Evolutionary conservation across 2,329 filamentous ascomycete species (phyloP).

Genomic region (Aphanoascus verrucosus): DNA sequence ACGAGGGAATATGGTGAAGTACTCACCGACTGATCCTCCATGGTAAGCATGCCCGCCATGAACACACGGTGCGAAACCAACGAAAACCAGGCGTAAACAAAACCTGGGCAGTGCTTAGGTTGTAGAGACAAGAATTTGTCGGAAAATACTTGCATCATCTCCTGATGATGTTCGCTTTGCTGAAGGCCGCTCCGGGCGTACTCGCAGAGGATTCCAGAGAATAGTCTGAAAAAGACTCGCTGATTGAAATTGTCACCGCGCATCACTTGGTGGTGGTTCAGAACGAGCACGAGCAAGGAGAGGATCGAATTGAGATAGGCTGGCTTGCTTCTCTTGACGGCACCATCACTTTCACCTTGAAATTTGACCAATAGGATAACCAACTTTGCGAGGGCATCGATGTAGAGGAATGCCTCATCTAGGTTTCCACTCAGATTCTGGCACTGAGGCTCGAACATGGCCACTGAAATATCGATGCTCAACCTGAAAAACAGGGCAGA

Average conservation of each 20-base stretch:
- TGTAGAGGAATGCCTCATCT: conserved; percentile 50
- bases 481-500: conserved; percentile 68
- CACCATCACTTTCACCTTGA: conserved; percentile 51
- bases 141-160: conserved; percentile 62
- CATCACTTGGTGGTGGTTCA: conserved; percentile 76
- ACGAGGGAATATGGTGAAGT: neutral
- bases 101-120: conserved; percentile 67
- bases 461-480: conserved; percentile 68
- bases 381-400: conserved; percentile 75
- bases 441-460: conserved; percentile 62
- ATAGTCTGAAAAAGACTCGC: conserved; percentile 80
- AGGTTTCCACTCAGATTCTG: conserved; percentile 51
- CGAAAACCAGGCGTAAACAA: conserved; percentile 73
- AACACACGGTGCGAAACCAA: conserved; percentile 78
- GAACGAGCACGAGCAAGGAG: conserved; percentile 64
- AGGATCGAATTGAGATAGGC: conserved; percentile 68
- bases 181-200: conserved; percentile 51
- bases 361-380: conserved; percentile 65
- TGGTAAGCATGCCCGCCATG: conserved; percentile 62
- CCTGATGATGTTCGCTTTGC: conserved; percentile 50
- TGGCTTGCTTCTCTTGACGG: conserved; percentile 52
- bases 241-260: conserved; percentile 74
- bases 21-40: conserved; percentile 46
- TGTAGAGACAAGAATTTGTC: conserved; percentile 61
- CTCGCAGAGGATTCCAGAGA: conserved; percentile 73